These are phyloP conservation scores for Podospora fimiseda DNA, from an alignment of 495 filamentous ascomycete genomes.

Conservation along the genomic window DNA sequence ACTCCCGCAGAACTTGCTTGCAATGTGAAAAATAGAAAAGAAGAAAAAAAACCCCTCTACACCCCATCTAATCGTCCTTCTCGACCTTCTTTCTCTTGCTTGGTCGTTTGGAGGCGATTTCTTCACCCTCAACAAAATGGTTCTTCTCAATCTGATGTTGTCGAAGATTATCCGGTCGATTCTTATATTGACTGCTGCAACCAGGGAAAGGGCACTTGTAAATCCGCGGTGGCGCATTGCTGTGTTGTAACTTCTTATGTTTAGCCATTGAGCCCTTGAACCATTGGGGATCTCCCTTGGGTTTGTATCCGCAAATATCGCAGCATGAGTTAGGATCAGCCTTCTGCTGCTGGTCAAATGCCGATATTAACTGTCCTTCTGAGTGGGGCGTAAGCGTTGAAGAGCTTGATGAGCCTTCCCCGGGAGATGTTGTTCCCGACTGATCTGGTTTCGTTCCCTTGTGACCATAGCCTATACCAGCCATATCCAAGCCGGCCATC, in stretches of 20 bases:
- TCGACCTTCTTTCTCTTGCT: conserved; percentile 39
- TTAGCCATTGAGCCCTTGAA: conserved; percentile 49
- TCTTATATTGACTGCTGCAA: conserved; percentile 44
- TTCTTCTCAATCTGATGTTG: conserved; percentile 47
- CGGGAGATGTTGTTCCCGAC: neutral
- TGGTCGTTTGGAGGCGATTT: conserved; percentile 24
- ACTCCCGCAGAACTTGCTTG: neutral
- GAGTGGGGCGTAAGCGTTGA: neutral
- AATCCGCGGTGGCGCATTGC: conserved; percentile 35
- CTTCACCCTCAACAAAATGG: conserved; percentile 37
- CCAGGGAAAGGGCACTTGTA: conserved; percentile 43
- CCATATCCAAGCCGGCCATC: neutral
- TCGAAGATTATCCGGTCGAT: conserved; percentile 43
- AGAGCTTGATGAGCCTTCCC: too few relatives aligned
- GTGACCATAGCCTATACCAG: neutral
- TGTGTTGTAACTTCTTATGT: conserved; percentile 45
- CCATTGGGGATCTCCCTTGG: conserved; percentile 47
- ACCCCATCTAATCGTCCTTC: conserved; percentile 9
- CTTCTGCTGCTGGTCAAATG: conserved; percentile 7
- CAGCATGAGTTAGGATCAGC: conserved; percentile 36
- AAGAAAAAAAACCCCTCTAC: neutral
- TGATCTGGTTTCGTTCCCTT: neutral
- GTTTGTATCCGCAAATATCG: conserved; percentile 44
- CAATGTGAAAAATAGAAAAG: neutral
- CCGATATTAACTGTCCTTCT: neutral